Base-by-base conservation (phyloP, 192 early-diverging fungal genomes). In the Gaertneriomyces sp. region DNA sequence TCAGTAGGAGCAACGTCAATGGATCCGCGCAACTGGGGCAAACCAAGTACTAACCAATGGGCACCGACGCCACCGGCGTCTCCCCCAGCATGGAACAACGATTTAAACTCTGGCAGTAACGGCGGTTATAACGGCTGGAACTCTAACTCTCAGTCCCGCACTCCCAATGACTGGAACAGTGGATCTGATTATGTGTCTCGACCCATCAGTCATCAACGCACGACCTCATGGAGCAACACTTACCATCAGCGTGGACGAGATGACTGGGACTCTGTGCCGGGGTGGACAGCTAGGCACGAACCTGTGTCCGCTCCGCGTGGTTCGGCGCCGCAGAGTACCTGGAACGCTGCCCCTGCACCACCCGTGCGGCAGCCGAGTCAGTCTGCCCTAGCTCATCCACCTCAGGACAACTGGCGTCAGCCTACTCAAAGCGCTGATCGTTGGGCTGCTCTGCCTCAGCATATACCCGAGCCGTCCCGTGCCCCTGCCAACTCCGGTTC, bases 1-100 rank as follows among this genome's bases (percentile, higher is more conserved):
- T 33, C 25, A 33, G 25, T 33, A 33, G 25, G 25, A 33, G 25
- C 25, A 33, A 33, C 25, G 1, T 33, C 25, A 33, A 33, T 33
- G 25, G 25, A 33, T 33, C 25, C 25, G 25, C 25, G 25, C 25
- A 33, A 33, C 33, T 56, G 54, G 54, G 54, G 54, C 14, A 63
- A 63, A 16, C 12, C 57, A 20, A 12, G 20, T 6, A 55, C 55
- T n/a, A 16, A 61, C 17, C 53, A 66, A 45, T 66, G 64, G 64
- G 50, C n/a, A 14, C 64, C 64, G 10, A 66, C 64, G 20, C 64
- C 64, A 17, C 64, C 64, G 10, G 25, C 64, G 14, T 66, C 64
- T 41, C 64, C 64, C 2, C 54, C 54, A n/a, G 59, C 41, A 14
- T 60, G 16, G 16, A 46, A 12, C 59, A 42, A n/a, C 11, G 38